Base-by-base conservation (phyloP, 2,329 filamentous ascomycete species). In the Aureobasidium zeae region DNA sequence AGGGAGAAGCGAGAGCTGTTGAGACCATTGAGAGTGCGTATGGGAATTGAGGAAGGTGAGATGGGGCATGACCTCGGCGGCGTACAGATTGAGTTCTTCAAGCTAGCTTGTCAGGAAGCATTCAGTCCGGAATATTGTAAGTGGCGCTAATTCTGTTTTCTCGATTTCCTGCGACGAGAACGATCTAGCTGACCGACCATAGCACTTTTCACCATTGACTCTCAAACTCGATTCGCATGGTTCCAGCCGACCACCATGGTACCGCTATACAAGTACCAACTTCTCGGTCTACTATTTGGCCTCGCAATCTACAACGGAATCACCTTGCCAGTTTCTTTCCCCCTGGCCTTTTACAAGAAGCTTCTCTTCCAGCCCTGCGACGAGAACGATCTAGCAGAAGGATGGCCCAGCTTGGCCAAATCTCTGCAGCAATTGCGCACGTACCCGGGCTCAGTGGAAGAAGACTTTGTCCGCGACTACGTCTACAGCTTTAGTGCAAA, bases 31-130 rank as follows among this genome's bases (percentile, higher is more conserved):
- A 94, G 94, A 55, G 81, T 98, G 7, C 81, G 86, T 38, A 76
- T 96, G 46, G 87, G 87, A 3, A 82, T 60, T 11, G 80, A 86
- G 24, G 71, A 72, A 42, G 86, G 86, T 21, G 91, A 96, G 61
- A 81, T 93, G 59, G 91, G 91, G 0, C 77, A 93, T 24, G 91
- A 98, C 60, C 86, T 89, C 36, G 91, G 91, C 31, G 91, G 91
- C 50, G 88, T 98, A 1, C 89, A 95, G 54, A 88, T 94, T 59
- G 91, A 98, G 51, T 96, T 94, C 59, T 96, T 98, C 65, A 79
- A 86, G 12, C 65, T 95, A 20, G 79, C 85, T 13, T 79, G 95
- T 53, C 77, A 77, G 1, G 81, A 94, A 56, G 84, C 83, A 3
- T 72, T 96, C 33, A 73, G 86, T 53, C 82, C 86, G 4, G 73